phyloP scores from a whole-genome alignment of 139 green algal species.

The Chlamydomonas schloesseri region DNA sequence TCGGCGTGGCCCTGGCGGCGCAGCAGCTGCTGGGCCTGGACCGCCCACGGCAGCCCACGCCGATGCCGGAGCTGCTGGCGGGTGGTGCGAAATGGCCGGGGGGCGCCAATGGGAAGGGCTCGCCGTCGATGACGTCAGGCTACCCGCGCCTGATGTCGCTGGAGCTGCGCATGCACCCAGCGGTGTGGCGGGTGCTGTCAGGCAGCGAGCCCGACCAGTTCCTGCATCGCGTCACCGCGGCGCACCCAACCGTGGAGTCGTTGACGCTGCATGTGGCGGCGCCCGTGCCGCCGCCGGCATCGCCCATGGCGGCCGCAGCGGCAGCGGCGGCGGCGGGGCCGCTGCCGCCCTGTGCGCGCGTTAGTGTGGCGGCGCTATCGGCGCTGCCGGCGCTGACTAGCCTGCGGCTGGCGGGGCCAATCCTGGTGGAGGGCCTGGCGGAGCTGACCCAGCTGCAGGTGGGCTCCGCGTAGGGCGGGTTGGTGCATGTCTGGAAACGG shows the following conservation, averaged over 20 bases:
- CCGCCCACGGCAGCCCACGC: no score
- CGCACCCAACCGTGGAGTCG: constrained; percentile 19
- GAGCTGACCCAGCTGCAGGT: constrained; percentile 32
- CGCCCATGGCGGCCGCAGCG: background rate
- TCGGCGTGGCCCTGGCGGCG: constrained; percentile 1
- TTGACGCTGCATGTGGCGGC: constrained; percentile 3
- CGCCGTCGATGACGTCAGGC: no score
- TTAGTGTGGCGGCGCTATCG: background rate
- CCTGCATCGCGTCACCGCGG: background rate
- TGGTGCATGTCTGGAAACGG: no score
- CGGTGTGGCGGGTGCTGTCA: constrained; percentile 15
- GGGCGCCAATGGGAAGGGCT: no score
- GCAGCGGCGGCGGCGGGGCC: background rate
- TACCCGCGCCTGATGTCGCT: background rate
- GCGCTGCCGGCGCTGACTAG: background rate
- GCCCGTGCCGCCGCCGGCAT: background rate
- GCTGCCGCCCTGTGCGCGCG: no score
- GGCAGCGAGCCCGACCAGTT: background rate
- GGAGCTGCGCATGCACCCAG: constrained; percentile 25
- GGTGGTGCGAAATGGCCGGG: background rate
- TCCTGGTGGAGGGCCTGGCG: constrained; percentile 18
- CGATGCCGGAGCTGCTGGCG: background rate
- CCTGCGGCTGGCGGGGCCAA: background rate
- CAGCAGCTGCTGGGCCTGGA: constrained; percentile 18
- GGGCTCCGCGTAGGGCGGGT: no score